Conservation (phyloP, 164 flowering plant genomes). For the Warburgia ugandensis region DNA sequence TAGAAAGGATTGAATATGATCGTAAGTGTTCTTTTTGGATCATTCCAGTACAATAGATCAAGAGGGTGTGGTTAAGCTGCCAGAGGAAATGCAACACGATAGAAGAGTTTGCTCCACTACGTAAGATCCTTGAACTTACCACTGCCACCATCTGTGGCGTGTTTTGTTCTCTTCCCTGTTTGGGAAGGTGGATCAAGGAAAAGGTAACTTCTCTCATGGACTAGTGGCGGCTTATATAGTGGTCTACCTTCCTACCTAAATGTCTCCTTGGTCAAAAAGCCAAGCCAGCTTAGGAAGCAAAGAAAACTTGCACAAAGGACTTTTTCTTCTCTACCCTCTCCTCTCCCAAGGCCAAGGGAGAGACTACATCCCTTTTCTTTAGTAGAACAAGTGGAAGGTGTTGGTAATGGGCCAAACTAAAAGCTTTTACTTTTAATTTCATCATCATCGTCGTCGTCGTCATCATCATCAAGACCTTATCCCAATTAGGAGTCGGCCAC, state of each 20-base stretch:
- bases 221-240: conserved; percentile 4
- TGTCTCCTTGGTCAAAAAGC: conserved; percentile 8
- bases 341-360: too few relatives aligned
- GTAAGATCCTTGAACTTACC: neutral
- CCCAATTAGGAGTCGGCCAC: too few relatives aligned
- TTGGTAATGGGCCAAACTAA: too few relatives aligned
- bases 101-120: conserved; percentile 1
- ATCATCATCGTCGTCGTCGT: too few relatives aligned
- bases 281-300: conserved; percentile 8
- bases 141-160: neutral
- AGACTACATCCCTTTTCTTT: too few relatives aligned
- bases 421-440: too few relatives aligned
- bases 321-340: too few relatives aligned
- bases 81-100: conserved; percentile 1
- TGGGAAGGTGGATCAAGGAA: neutral
- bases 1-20: too few relatives aligned
- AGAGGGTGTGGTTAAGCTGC: neutral
- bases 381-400: too few relatives aligned
- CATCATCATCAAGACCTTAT: too few relatives aligned
- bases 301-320: neutral
- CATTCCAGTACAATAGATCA: too few relatives aligned
- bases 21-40: too few relatives aligned
- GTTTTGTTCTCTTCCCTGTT: neutral
- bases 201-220: conserved; percentile 4
- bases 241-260: neutral